phyloP scores from a whole-genome alignment of 1,284 basidiomycete species.

The Trichosporon faecale region DNA sequence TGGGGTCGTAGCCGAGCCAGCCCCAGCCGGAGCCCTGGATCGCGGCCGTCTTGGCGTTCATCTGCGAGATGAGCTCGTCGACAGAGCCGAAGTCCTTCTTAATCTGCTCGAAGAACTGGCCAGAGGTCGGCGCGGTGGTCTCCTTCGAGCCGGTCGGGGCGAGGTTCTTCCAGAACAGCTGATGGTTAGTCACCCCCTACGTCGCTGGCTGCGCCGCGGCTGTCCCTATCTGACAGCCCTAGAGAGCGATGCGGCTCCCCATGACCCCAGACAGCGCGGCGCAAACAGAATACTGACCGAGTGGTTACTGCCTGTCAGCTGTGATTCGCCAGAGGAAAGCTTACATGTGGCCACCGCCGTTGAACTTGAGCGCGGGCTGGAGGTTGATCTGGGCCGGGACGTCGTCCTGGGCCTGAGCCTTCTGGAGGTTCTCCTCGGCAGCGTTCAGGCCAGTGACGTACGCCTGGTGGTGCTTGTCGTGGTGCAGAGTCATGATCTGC shows the following conservation, averaged over 20 bases:
- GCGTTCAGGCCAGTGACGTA: conserved; percentile 90
- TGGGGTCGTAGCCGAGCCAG: conserved; percentile 79
- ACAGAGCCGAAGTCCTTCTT: conserved; percentile 79
- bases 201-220: neutral
- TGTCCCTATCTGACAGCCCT: neutral
- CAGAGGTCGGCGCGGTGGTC: conserved; percentile 63
- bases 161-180: conserved; percentile 97
- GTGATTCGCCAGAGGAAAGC: conserved; percentile 1
- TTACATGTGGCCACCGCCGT: conserved; percentile 70
- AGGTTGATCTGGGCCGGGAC: conserved; percentile 78
- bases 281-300: conserved; percentile 34
- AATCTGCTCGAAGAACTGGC: conserved; percentile 77
- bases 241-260: too few species aligned
- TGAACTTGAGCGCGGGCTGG: conserved; percentile 83
- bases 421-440: conserved; percentile 78
- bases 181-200: conserved; percentile 51
- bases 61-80: conserved; percentile 67
- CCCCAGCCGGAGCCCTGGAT: conserved; percentile 99
- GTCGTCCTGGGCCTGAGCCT: conserved; percentile 56
- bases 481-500: conserved; percentile 90
- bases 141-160: conserved; percentile 61
- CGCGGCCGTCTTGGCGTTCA: conserved; percentile 84
- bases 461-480: conserved; percentile 91
- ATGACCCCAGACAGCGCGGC: neutral
- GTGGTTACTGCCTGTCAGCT: conserved; percentile 38